phyloP scores from a whole-genome alignment of 768 basidiomycete species.

The Russula vinacea region DNA sequence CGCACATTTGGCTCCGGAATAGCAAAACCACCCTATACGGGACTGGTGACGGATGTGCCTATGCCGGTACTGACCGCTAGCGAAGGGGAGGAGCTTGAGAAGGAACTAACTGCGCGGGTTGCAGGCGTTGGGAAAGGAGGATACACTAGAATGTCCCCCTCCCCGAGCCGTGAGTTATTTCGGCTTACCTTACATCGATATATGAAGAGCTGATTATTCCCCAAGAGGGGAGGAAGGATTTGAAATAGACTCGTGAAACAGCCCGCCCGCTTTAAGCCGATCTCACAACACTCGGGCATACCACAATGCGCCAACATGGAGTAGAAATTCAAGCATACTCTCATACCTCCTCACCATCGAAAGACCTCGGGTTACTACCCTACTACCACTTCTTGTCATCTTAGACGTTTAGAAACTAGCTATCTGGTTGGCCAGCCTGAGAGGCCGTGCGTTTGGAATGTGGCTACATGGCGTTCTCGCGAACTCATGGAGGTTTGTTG shows the following conservation, averaged over 20 bases:
- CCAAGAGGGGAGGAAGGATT: not conserved
- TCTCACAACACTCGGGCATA: not conserved
- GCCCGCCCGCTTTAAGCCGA: not conserved
- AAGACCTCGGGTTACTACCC: not conserved
- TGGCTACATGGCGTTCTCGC: not conserved
- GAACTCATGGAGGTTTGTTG: not conserved
- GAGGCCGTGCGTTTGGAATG: not conserved
- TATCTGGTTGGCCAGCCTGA: not conserved
- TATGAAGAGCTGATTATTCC: conserved; percentile 5
- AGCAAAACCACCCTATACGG: not conserved
- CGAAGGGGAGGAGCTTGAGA: conserved; percentile 18
- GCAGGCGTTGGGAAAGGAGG: conserved; percentile 21
- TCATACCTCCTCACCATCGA: not conserved
- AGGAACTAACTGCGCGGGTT: conserved; percentile 23
- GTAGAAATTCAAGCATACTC: not conserved
- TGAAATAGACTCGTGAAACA: not conserved
- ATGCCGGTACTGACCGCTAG: conserved; percentile 8
- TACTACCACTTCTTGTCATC: conserved; percentile 15
- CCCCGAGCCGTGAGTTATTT: conserved; percentile 18
- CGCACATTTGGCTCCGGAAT: conserved; percentile 10
- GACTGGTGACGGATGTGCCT: conserved; percentile 9
- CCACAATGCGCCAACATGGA: not conserved
- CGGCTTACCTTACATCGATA: too few species aligned
- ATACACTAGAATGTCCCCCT: conserved; percentile 3
- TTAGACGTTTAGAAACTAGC: not conserved